A percentile compares a stretch with the other conserved stretches of the same genome.
Evolutionary conservation across 768 basidiomycete genomes (phyloP).

Genomic region (Boletus pseudopeckii): DNA sequence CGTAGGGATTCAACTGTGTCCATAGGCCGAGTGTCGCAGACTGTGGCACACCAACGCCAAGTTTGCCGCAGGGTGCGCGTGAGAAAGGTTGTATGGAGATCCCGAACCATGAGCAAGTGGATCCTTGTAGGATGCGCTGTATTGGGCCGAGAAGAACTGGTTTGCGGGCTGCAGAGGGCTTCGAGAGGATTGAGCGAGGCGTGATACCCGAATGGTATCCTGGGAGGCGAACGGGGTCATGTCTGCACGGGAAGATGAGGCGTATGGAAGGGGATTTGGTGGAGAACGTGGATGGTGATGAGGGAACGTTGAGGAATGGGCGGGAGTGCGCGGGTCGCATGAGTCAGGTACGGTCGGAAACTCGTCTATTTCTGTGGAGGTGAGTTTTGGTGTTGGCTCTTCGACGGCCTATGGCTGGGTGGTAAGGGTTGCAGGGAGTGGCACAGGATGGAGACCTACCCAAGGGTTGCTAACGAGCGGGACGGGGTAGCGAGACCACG

Average conservation of each 20-base stretch:
- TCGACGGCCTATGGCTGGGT: constrained; percentile 17
- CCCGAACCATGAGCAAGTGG: constrained; percentile 2
- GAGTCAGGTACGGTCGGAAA: constrained; percentile 9
- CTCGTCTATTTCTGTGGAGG: constrained; percentile 20
- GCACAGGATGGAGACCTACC: constrained; percentile 15
- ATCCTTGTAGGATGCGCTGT: constrained; percentile 8
- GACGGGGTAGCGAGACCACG: constrained; percentile 43
- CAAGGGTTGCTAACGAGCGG: constrained; percentile 25
- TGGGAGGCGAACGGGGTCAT: constrained; percentile 34
- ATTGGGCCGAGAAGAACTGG: constrained; percentile 17
- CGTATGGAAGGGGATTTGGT: constrained; percentile 18
- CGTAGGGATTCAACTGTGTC: constrained; percentile 2
- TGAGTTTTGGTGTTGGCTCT: constrained; percentile 30
- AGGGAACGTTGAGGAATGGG: constrained; percentile 7
- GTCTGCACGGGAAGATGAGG: constrained; percentile 38
- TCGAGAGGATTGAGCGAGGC: constrained; percentile 15
- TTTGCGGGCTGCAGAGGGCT: constrained; percentile 27
- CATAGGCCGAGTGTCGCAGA: constrained; percentile 9
- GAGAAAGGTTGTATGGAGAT: constrained; percentile 2
- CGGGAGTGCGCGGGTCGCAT: constrained; percentile 2
- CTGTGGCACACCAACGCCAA: constrained; percentile 12
- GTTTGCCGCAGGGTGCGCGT: constrained; percentile 7
- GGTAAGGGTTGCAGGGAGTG: neutral
- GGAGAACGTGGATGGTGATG: neutral
- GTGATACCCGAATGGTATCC: constrained; percentile 41